phyloP scores from a whole-genome alignment of 768 basidiomycete species.

The Tricholoma bakamatsutake region DNA sequence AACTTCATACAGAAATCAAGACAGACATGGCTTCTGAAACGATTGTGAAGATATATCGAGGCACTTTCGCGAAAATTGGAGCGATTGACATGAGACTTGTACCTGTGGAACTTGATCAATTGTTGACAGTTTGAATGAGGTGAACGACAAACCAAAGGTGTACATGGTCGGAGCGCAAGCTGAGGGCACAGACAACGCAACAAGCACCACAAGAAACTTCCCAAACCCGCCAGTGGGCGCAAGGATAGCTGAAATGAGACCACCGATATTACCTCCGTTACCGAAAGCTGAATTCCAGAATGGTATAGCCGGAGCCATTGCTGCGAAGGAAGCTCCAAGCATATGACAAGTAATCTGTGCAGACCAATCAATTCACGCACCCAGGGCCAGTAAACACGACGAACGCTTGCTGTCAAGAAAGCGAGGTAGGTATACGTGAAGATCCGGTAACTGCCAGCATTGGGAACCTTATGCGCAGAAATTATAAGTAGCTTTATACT shows the following conservation, averaged over 20 bases:
- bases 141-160: conserved; percentile 41
- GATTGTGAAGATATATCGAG: conserved; percentile 63
- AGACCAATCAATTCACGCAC: conserved; percentile 12
- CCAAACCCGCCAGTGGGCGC: conserved; percentile 58
- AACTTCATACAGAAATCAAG: neutral
- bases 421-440: conserved; percentile 63
- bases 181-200: conserved; percentile 66
- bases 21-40: conserved; percentile 63
- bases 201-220: conserved; percentile 64
- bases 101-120: conserved; percentile 20
- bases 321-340: conserved; percentile 63
- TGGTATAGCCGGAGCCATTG: conserved; percentile 48
- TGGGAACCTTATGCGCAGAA: neutral
- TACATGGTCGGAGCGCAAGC: conserved; percentile 79
- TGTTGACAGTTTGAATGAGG: neutral
- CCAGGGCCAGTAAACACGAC: conserved; percentile 12
- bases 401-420: conserved; percentile 54
- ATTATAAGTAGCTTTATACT: neutral
- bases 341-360: conserved; percentile 39
- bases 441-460: conserved; percentile 39
- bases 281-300: conserved; percentile 53
- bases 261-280: conserved; percentile 50
- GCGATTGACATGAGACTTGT: conserved; percentile 63
- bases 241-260: conserved; percentile 57
- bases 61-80: conserved; percentile 48